phyloP scores from a whole-genome alignment of 2,329 filamentous ascomycete genomes.

The Colletotrichum simmondsii region DNA sequence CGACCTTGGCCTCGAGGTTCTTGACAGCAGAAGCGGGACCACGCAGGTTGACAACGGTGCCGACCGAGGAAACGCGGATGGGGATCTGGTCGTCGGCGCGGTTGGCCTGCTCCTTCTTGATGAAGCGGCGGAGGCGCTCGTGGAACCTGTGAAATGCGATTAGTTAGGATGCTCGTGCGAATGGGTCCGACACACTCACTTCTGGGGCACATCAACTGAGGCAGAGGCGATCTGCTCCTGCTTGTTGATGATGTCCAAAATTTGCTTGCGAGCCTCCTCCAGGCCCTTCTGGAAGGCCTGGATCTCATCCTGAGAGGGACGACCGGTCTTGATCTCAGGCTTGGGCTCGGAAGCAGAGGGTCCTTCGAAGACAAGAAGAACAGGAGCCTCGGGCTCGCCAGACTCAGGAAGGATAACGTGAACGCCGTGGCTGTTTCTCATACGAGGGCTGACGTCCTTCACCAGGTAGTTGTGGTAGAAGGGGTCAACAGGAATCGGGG shows the following conservation, averaged over 20 bases:
- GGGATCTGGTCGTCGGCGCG: slow-evolving; percentile 68
- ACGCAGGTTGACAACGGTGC: slow-evolving; percentile 76
- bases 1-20: slow-evolving; percentile 77
- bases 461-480: slow-evolving; percentile 83
- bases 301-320: slow-evolving; percentile 54
- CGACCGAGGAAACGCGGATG: slow-evolving; percentile 67
- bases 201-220: slow-evolving; percentile 68
- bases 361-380: slow-evolving; percentile 82
- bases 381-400: slow-evolving; percentile 66
- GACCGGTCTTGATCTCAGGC: slow-evolving; percentile 36
- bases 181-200: slow-evolving; percentile 49
- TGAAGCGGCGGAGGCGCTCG: slow-evolving; percentile 71
- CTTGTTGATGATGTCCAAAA: slow-evolving; percentile 66
- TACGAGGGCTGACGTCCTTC: slow-evolving; percentile 69
- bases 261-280: slow-evolving; percentile 65
- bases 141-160: slow-evolving; percentile 59
- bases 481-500: slow-evolving; percentile 75
- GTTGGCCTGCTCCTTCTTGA: slow-evolving; percentile 71
- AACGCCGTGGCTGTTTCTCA: slow-evolving; percentile 78
- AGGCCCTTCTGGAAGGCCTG: slow-evolving; percentile 65
- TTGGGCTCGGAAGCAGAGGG: slow-evolving; percentile 42
- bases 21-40: slow-evolving; percentile 81
- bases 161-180: slow-evolving; percentile 35
- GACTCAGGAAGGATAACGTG: slow-evolving; percentile 77
- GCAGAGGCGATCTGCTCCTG: slow-evolving; percentile 65